Base-by-base conservation (phyloP, 139 green algal species). In the Micractinium sp. region DNA sequence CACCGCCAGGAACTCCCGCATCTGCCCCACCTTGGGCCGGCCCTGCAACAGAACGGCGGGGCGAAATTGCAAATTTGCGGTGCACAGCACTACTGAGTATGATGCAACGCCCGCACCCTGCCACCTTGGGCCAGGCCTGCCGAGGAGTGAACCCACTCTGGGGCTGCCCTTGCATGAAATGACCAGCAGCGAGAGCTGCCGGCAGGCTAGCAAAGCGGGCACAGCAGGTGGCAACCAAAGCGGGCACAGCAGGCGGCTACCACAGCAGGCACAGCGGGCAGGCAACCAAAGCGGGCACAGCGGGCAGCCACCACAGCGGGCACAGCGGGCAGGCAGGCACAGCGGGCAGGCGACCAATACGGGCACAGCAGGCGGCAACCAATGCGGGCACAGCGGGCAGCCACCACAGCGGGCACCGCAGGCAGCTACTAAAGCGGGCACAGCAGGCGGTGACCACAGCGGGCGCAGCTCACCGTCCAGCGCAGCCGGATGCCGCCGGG, bases 1-100 rank as follows among this genome's bases (percentile, higher is more conserved):
- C 39, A 96, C 81, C 3, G 63, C 61, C 19, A 92, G 38, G 78
- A 95, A 94, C 29, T 85, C 88, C 1, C 27, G 39, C 76, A 96
- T 86, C 23, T 90, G 78, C 25, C 19, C 27, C 53, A 63, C 33
- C 3, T 27, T 86, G 0, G 93, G 93, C 0, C 91, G 36, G 25
- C 93, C 93, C 81, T 91, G 89, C 87, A 93, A 20, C 63, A 73
- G 63, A 75, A 35, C 22, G 4, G 20, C 47, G 67, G 22, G 33
- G 67, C 1, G n/a, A 33, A 9, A 2, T n/a, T 56, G 47, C 47
- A 9, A 16, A 56, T 56, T 56, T 56, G 47, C 9, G 47, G 47
- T 56, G 47, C 47, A 56, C 7, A 16, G 47, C 47, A 56, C 47
- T 9, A 9, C 47, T 56, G 47, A 56, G 47, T 9, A 56, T 56